Evolutionary conservation across 768 basidiomycete genomes (phyloP), one percentile per base, ranked within the genome.

Genomic region (Paxillus involutus): DNA sequence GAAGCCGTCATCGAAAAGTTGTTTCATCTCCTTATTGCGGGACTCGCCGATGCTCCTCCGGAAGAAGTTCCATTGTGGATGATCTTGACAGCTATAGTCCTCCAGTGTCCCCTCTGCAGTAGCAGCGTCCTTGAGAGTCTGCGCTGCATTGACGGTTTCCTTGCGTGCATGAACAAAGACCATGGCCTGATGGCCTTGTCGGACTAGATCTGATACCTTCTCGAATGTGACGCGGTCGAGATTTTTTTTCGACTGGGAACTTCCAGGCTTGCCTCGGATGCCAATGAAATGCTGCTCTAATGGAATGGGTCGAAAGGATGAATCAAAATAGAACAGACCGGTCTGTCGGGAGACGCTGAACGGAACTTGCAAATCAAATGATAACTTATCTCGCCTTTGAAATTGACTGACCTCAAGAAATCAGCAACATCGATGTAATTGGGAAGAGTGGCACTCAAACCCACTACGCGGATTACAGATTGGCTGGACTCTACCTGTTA

Each of bases 131-230:
- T 84, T 84, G 24, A 99, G 77, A 10, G 80, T 82, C 63, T 85
- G 75, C 0, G 95, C 95, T 1, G 91, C 83, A 67, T 96, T 97
- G 49, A 98, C 97, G 0, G 97, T 99, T 66, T 98, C 97, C 73
- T 97, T 98, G 30, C 97, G 82, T 13, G 97, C 93, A 70, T 99
- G 97, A 9, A 99, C 97, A 64, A 99, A 99, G 0, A 99, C 95
- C 95, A 99, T 98, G 56, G 97, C 94, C 70, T 98, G 97, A 73
- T 99, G 97, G 3, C 95, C 97, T 61, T 86, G 82, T n/a, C 74
- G 78, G 29, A 98, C 91, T 6, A 98, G 77, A 33, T 90, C 88
- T 3, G 88, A 81, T 17, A 98, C 94, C 73, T 96, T 98, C 61
- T 95, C 80, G 61, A 89, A 98, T 1, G 91, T 86, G 24, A 93